A percentile compares a stretch with the other conserved stretches of the same genome.
Conservation (phyloP, 345 rosid genomes). For the Psidium guajava region DNA sequence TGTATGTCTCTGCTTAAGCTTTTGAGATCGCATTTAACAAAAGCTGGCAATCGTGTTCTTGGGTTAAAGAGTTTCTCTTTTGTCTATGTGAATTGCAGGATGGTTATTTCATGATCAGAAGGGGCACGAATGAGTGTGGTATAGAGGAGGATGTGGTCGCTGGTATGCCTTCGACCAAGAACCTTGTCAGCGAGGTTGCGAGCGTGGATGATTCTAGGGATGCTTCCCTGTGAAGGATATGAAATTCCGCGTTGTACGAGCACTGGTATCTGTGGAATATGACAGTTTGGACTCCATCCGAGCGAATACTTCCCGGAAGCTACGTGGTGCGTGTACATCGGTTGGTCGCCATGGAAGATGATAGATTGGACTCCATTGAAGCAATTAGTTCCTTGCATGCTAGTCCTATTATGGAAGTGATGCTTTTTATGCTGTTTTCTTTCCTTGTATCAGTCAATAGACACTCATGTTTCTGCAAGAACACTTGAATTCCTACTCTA, state of each 20-base stretch:
- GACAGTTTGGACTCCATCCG: too few relatives aligned
- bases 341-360: background rate
- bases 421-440: background rate
- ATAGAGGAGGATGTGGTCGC: slow-evolving; percentile 72
- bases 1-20: slow-evolving; percentile 31
- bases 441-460: background rate
- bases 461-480: background rate
- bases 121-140: slow-evolving; percentile 88
- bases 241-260: background rate
- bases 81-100: slow-evolving; percentile 36
- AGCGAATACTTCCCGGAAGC: too few relatives aligned
- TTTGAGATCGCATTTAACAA: background rate
- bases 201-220: slow-evolving; percentile 16
- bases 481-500: background rate
- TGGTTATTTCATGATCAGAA: slow-evolving; percentile 79
- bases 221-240: slow-evolving; percentile 23
- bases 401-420: background rate
- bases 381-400: background rate
- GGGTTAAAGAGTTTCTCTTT: background rate
- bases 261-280: too few relatives aligned
- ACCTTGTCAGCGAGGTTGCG: slow-evolving; percentile 38
- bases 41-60: background rate
- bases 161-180: slow-evolving; percentile 73
- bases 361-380: background rate
- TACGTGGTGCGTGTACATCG: background rate